These are phyloP conservation scores for Cytospora piceicola DNA, from an alignment of 2,329 filamentous ascomycete genomes.

Conservation along the genomic window DNA sequence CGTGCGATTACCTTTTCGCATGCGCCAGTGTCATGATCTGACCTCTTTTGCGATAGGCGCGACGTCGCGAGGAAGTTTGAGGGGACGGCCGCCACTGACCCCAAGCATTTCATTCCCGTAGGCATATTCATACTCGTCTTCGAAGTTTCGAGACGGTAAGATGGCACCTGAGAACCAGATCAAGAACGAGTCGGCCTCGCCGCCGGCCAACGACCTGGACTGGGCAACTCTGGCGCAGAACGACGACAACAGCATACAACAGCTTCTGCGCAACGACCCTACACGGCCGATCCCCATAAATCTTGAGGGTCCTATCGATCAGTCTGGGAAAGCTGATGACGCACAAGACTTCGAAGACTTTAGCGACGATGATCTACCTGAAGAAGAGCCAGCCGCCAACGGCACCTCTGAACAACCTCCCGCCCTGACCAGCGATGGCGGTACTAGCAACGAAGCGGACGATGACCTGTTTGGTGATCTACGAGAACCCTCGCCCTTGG, in stretches of 20 bases:
- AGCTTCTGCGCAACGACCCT: conserved; percentile 44
- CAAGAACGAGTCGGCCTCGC: conserved; percentile 22
- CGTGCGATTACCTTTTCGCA: background rate
- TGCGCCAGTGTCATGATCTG: conserved; percentile 27
- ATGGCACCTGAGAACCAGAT: conserved; percentile 27
- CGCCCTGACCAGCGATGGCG: conserved; percentile 62
- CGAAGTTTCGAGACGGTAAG: background rate
- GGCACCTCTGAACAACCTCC: conserved; percentile 53
- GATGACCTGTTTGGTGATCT: conserved; percentile 74
- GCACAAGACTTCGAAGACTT: conserved; percentile 89
- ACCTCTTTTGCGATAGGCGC: conserved; percentile 23
- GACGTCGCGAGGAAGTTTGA: conserved; percentile 21
- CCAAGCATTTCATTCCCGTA: background rate
- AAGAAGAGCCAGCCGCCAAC: conserved; percentile 61
- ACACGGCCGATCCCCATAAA: conserved; percentile 48
- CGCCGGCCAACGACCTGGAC: conserved; percentile 40
- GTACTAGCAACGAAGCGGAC: conserved; percentile 58
- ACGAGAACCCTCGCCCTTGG: conserved; percentile 52
- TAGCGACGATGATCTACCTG: conserved; percentile 85
- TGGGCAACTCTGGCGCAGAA: conserved; percentile 51
- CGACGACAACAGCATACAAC: conserved; percentile 54
- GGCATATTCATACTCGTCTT: background rate
- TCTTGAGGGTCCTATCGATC: conserved; percentile 55
- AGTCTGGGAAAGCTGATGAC: conserved; percentile 84
- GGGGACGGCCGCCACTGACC: conserved; percentile 3